Evolutionary conservation across 139 green algal genomes (phyloP), one percentile per base, ranked within the genome.

Genomic region (Diplosphaera chodatii): DNA sequence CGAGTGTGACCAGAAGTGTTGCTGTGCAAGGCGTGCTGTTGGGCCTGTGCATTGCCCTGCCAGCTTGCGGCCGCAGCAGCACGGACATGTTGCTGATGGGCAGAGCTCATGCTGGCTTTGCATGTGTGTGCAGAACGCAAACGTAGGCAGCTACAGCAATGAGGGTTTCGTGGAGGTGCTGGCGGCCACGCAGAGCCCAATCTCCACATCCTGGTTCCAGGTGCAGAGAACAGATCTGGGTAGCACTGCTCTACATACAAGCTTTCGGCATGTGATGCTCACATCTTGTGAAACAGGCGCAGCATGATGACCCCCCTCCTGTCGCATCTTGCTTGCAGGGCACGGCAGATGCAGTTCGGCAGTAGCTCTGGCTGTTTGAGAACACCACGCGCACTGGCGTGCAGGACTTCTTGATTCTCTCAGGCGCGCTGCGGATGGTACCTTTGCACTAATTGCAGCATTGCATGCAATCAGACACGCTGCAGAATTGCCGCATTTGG

Each of bases 301-400:
- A n/a, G n/a, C n/a, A n/a, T n/a, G n/a, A n/a, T n/a, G n/a, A n/a
- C 10, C 10, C 37, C 8, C 37, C 10, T 48, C 37, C 37, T 48
- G 37, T 13, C 13, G 37, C 37, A 48, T n/a, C 28, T 56, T 20
- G 5, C 32, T 18, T 32, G 33, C 84, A 89, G 84, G 90, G 95
- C 69, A 99, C 95, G 34, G 96, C 95, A 25, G 95, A 99, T 74
- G 96, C 96, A 4, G 96, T 99, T 74, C 83, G 96, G 20, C 96
- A 99, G 81, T 99, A 99, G 85, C 85, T 98, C 76, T 99, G 96
- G 94, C 89, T 99, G 37, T 98, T 99, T 82, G 89, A 98, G 63
- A 90, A 98, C 72, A 84, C 88, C 10, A 80, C 90, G 72, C 74
- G 87, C 25, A 85, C 94, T 32, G 89, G 93, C 32, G 89, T 98